Evolutionary conservation across 163 green algal genomes (phyloP), one percentile per base, ranked within the genome.

Genomic region (Chlorella variabilis): DNA sequence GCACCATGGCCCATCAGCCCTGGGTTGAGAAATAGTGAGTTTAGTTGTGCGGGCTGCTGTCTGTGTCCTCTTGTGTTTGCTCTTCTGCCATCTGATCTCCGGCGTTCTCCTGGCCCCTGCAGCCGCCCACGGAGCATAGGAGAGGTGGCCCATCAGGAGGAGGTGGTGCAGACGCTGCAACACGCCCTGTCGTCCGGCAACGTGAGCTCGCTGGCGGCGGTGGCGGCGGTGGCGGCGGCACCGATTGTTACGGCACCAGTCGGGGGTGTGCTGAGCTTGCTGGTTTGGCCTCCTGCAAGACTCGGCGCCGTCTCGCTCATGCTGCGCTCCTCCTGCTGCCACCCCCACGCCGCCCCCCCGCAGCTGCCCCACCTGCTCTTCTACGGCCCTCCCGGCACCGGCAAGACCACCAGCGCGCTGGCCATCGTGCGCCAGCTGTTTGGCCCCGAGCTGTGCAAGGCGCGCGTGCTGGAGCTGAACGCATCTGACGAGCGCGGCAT

Each of bases 401-500:
- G 97, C 34, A 99, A 99, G 87, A 99, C 97, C 0, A 95, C 96
- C 3, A 96, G 93, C 5, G 97, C 97, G 0, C 90, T 99, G 31
- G 96, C 97, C 18, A 95, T 99, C 23, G 94, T 93, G 1, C 82
- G 94, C 4, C 92, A 98, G 83, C 88, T 99, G 8, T 98, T 95
- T 86, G 95, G 94, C n/a, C 94, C 95, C 20, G 92, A 98, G 48
- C 85, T 98, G 2, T 88, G 91, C 61, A 95, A 97, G 77, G 84
- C 85, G 4, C 88, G 96, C 1, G 96, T 99, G 80, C 86, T 98
- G 83, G 97, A 99, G 89, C 90, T 99, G 21, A 99, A 99, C 78
- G 97, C 97, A 3, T 97, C 90, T 7, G 97, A 99, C 79, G 97
- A 99, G 87, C 92, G 97, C 29, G 97, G 97, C 62, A 99, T 99